phyloP scores from a whole-genome alignment of 2,329 filamentous ascomycete species.

The Canariomyces notabilis region DNA sequence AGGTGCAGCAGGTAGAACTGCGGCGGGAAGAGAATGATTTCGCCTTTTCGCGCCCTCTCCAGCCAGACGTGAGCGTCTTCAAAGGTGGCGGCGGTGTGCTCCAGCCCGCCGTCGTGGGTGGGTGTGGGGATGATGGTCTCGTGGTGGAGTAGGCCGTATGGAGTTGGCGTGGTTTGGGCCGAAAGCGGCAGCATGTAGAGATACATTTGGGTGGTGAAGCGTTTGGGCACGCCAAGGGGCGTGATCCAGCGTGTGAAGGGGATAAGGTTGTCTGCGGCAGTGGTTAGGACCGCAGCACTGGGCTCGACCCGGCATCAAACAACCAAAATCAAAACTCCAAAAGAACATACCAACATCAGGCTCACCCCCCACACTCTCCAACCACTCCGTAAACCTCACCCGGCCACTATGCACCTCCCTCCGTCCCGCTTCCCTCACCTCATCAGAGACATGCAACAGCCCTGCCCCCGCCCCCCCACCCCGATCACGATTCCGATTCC shows the following conservation, averaged over 20 bases:
- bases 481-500: not conserved
- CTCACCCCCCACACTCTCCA: constrained; percentile 49
- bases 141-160: constrained; percentile 27
- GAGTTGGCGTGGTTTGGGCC: constrained; percentile 2
- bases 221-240: constrained; percentile 62
- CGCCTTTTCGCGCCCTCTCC: constrained; percentile 52
- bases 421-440: constrained; percentile 60
- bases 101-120: constrained; percentile 57
- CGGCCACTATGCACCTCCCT: constrained; percentile 62
- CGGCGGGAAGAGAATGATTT: constrained; percentile 84
- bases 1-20: constrained; percentile 71
- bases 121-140: constrained; percentile 63
- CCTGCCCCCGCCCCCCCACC: no score
- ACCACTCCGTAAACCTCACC: constrained; percentile 63
- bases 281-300: not conserved
- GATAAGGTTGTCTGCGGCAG: constrained; percentile 52
- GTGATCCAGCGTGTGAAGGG: constrained; percentile 94
- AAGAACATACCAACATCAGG: constrained; percentile 57
- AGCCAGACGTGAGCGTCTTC: constrained; percentile 68
- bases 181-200: constrained; percentile 74
- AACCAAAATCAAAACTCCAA: not conserved
- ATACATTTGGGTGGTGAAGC: constrained; percentile 97
- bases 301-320: not conserved
- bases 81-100: constrained; percentile 69
- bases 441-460: constrained; percentile 56